phyloP scores from a whole-genome alignment of 371 early-diverging fungal species.

The Neoconidiobolus thromboides region DNA sequence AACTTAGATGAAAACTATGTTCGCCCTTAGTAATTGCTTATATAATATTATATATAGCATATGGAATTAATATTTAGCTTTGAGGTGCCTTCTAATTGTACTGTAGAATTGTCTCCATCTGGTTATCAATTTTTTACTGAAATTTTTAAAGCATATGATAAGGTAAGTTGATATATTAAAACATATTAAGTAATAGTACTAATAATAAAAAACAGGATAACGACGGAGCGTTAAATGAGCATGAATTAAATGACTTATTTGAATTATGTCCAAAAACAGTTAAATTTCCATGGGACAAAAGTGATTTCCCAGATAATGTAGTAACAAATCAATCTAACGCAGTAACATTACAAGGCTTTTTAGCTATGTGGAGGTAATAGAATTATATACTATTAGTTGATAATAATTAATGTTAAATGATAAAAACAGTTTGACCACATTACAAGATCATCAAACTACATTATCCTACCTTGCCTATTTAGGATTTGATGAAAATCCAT shows the following conservation, averaged over 20 bases:
- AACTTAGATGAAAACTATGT: constrained; percentile 66
- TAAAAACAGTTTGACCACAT: constrained; percentile 70
- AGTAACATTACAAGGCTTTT: constrained; percentile 86
- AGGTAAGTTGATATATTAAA: constrained; percentile 20
- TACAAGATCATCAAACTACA: constrained; percentile 70
- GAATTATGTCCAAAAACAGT: constrained; percentile 61
- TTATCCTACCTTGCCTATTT: constrained; percentile 86
- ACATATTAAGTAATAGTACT: not conserved
- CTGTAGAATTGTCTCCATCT: constrained; percentile 78
- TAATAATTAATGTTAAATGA: not conserved
- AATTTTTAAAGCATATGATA: constrained; percentile 78
- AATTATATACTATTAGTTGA: not conserved
- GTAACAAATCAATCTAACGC: constrained; percentile 72
- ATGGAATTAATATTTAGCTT: constrained; percentile 21
- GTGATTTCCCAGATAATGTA: constrained; percentile 77
- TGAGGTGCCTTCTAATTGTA: constrained; percentile 73
- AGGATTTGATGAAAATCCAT: constrained; percentile 70
- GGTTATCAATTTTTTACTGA: constrained; percentile 93
- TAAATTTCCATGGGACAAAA: constrained; percentile 51
- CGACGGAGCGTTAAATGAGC: constrained; percentile 74
- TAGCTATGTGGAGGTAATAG: constrained; percentile 85
- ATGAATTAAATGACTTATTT: constrained; percentile 73
- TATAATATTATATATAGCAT: not conserved
- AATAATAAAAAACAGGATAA: constrained; percentile 41
- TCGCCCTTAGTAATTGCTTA: constrained; percentile 1